These are phyloP conservation scores for Aspergillus fischeri DNA, from an alignment of 2,329 filamentous ascomycete genomes.

Conservation along the genomic window DNA sequence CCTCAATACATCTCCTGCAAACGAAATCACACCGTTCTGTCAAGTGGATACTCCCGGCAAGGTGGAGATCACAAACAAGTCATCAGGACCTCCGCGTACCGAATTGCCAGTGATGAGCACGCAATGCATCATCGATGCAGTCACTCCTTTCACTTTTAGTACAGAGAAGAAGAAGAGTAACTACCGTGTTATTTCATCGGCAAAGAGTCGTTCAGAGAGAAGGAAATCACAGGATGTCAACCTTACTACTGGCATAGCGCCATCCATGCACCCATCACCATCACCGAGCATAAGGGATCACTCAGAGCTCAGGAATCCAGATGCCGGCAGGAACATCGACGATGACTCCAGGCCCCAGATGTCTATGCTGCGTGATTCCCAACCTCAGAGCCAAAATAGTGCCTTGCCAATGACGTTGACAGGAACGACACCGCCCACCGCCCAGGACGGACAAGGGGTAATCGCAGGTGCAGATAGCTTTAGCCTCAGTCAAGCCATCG, in stretches of 20 bases:
- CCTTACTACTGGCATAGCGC: constrained; percentile 4
- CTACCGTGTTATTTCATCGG: constrained; percentile 1
- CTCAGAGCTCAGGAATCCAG: not conserved
- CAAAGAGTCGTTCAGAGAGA: constrained; percentile 3
- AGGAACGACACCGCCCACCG: constrained; percentile 29
- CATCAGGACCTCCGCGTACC: constrained; percentile 7
- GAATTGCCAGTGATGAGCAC: constrained; percentile 33
- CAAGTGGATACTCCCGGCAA: constrained; percentile 15
- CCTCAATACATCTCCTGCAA: constrained; percentile 9
- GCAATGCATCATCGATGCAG: constrained; percentile 39
- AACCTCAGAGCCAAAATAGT: constrained; percentile 12
- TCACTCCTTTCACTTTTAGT: constrained; percentile 38
- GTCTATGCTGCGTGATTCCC: constrained; percentile 5
- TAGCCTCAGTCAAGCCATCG: constrained; percentile 42
- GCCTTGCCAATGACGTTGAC: constrained; percentile 29
- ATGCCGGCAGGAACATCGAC: constrained; percentile 6
- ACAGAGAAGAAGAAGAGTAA: constrained; percentile 29
- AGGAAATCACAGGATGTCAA: constrained; percentile 21
- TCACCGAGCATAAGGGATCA: not conserved
- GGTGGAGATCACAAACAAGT: not conserved
- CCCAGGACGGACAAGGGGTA: constrained; percentile 33
- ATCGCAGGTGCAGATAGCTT: constrained; percentile 33
- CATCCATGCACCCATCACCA: not conserved
- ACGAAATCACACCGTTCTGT: constrained; percentile 29
- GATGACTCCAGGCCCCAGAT: constrained; percentile 2